Conservation (phyloP, 179 eudicot species). For the Patellifolia procumbens region DNA sequence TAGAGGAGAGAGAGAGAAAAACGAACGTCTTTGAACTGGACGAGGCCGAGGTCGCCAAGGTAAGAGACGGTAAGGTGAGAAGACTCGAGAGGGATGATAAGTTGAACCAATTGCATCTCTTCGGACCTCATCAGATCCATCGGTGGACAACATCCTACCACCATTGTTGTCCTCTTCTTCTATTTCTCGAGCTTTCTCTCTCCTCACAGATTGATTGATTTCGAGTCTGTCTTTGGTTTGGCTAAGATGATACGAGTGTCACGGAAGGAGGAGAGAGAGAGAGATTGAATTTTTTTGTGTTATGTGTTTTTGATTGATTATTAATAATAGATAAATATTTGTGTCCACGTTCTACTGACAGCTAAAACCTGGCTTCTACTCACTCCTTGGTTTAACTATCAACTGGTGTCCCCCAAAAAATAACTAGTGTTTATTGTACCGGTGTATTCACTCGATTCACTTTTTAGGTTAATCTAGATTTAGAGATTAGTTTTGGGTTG, state of each 20-base stretch:
- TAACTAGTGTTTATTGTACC: no score
- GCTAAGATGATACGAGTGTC: conserved; percentile 18
- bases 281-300: neutral
- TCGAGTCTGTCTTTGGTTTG: conserved; percentile 1
- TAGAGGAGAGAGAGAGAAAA: conserved; percentile 6
- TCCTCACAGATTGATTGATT: neutral
- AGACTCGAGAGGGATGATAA: conserved; percentile 82
- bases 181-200: conserved; percentile 9
- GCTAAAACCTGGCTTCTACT: conserved; percentile 6
- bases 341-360: conserved; percentile 15
- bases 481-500: no score
- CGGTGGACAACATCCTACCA: conserved; percentile 59
- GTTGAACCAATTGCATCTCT: conserved; percentile 77
- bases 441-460: no score
- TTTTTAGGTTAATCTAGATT: no score
- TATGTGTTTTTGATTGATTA: neutral
- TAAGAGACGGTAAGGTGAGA: conserved; percentile 72
- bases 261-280: neutral
- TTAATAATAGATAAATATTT: neutral
- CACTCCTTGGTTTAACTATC: neutral
- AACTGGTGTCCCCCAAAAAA: no score
- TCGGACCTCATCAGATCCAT: conserved; percentile 92
- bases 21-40: conserved; percentile 88
- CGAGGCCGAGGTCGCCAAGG: conserved; percentile 79
- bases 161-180: conserved; percentile 26